Base-by-base conservation (phyloP, 352 stramenopile species). In the Phytophthora pisi region DNA sequence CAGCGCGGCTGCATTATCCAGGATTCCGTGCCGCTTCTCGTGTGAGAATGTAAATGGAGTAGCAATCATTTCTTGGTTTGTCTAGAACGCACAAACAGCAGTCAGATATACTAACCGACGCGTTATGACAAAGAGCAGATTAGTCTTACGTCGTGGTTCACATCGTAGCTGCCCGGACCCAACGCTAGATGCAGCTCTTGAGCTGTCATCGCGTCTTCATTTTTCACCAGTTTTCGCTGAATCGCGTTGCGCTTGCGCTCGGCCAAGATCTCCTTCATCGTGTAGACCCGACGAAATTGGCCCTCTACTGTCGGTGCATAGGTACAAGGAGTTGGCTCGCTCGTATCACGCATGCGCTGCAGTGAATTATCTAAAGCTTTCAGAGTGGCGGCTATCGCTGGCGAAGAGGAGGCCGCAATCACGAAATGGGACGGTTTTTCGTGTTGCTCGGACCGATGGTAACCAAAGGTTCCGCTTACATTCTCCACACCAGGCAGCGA, bases 141-240 rank as follows among this genome's bases (percentile, higher is more conserved):
- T 20, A 20, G 20, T 20, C 20, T 52, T 75, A 83, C 77, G n/a
- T 84, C 75, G 51, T 72, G 74, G 45, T 78, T 75, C 40, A 86
- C 69, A 26, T 88, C 71, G 51, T 91, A 91, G 53, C 66, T 81
- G 6, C 82, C 82, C 16, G 80, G 78, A 4, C 82, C 82, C 4
- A 91, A 69, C 13, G 66, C 66, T 5, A 89, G 16, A 36, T 68
- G 68, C 13, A 79, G 55, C 24, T 72, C 66, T 45, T 68, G 47
- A 31, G 66, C 47, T 23, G 62, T 56, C 34, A 76, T 68, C 4
- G 50, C 4, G 11, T 64, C 54, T 52, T 57, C 30, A 53, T 59
- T 57, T 23, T 66, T 67, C 23, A 60, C 45, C 6, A 20, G 20
- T 31, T 72, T 43, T 15, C 34, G 50, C 31, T 61, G 64, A 57